Percentiles rank a stretch among this genome's conserved stretches.
phyloP scores from a whole-genome alignment of 257 asterid genomes.

The Apocynum venetum region DNA sequence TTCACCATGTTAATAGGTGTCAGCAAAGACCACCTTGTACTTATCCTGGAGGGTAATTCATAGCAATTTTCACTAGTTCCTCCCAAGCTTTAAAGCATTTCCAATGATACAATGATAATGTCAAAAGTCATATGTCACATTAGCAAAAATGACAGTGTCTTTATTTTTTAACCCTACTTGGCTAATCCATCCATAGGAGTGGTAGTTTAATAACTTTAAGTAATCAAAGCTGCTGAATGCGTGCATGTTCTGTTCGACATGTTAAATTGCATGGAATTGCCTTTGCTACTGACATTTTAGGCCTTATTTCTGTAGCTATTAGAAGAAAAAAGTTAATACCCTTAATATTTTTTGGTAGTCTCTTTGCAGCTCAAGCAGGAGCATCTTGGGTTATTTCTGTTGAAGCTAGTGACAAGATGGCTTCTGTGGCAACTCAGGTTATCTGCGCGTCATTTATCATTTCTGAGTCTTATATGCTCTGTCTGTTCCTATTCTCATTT shows the following conservation, averaged over 20 bases:
- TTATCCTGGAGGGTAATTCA: not conserved
- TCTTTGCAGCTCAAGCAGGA: slow-evolving; percentile 97
- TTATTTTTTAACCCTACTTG: not conserved
- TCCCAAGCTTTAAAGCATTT: no score
- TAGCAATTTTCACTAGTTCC: not conserved
- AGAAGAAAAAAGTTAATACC: not conserved
- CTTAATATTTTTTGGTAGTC: slow-evolving; percentile 42
- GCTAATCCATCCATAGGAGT: not conserved
- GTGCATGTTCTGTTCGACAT: not conserved
- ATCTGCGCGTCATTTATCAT: slow-evolving; percentile 3
- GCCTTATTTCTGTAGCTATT: slow-evolving; percentile 2
- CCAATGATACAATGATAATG: no score
- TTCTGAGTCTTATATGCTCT: slow-evolving; percentile 2
- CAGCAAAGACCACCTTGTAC: not conserved
- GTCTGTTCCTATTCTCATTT: slow-evolving; percentile 10
- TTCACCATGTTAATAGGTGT: not conserved
- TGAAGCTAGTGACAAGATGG: slow-evolving; percentile 97
- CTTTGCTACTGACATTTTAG: not conserved
- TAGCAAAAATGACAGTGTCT: no score
- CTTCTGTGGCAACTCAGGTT: slow-evolving; percentile 85
- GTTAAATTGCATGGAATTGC: not conserved
- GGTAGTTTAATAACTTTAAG: not conserved
- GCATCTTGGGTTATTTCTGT: slow-evolving; percentile 81
- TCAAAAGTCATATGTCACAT: no score
- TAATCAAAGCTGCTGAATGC: not conserved